phyloP scores from a whole-genome alignment of 2,329 filamentous ascomycete genomes.

The Gaeumannomyces tritici region DNA sequence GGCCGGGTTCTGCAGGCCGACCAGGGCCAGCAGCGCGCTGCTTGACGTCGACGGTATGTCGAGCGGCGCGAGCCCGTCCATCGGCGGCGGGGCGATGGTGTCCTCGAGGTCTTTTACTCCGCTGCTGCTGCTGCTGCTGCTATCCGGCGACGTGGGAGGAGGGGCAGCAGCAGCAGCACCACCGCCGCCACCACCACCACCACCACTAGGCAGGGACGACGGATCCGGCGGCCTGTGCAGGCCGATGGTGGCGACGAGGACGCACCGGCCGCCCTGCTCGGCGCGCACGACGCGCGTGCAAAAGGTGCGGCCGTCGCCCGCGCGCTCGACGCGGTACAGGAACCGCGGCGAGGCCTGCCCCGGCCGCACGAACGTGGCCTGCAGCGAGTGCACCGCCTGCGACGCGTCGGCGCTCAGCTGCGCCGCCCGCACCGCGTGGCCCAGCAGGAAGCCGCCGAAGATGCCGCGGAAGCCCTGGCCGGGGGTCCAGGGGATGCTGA shows the following conservation, averaged over 20 bases:
- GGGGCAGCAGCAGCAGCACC: background rate
- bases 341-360: background rate
- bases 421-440: constrained; percentile 1
- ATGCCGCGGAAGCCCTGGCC: constrained; percentile 2
- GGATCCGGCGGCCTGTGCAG: background rate
- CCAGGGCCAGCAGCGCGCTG: background rate
- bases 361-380: constrained; percentile 1
- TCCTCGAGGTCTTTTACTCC: background rate
- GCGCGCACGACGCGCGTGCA: constrained; percentile 4
- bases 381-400: constrained; percentile 2
- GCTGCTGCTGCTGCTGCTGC: background rate
- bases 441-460: constrained; percentile 4
- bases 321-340: constrained; percentile 2
- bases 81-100: background rate
- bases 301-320: constrained; percentile 4
- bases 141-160: no score
- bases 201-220: background rate
- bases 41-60: background rate
- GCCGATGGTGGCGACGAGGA: constrained; percentile 1
- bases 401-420: background rate
- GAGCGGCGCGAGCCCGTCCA: background rate
- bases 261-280: background rate
- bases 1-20: background rate
- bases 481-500: constrained; percentile 3
- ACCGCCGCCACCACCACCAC: no score